Base-by-base conservation (phyloP, 805 yeast species). In the Pichia occidentalis region DNA sequence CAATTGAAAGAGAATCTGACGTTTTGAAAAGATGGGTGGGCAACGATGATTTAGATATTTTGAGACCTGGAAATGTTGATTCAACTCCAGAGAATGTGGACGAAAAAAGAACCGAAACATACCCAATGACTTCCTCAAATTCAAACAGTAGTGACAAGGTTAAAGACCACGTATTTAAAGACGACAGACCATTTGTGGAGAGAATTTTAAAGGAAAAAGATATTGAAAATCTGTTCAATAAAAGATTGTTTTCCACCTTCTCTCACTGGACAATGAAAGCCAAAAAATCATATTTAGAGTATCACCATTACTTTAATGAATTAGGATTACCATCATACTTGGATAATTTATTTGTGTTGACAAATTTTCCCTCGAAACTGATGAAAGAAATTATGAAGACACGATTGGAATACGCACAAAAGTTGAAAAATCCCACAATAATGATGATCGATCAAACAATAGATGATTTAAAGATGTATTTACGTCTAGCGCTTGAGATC, bases 401-500 rank as follows among this genome's bases (percentile, higher is more conserved):
- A 29, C 71, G 97, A 47, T 64, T 90, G 31, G 65, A 70, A 2
- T 87, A 85, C 55, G 95, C 97, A 2, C 69, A 73, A 56, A 82
- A 81, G 52, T 61, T 90, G 33, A 75, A 72, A 36, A 83, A 81
- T 50, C 95, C 96, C 2, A 87, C 97, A 0, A 75, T 88, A 77
- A 83, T 86, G 87, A 85, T 86, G 80, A 85, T 92, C 49, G 98
- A 92, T 59, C 96, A 90, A 60, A 81, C 86, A 72, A 73, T 90
- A 44, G 87, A 77, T 32, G 95, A 86, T 56, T 82, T 90, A 55
- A 79, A 79, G 48, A 71, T 79, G 2, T 86, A 85, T 54, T 73
- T 90, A 40, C 71, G 74, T 33, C 64, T 87, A 24, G 88, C 95
- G 0, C 68, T 85, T 13, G 82, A 77, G 46, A 74, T 87, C 35